Base-by-base conservation (phyloP, 1,139 yeast species). In the Hyphopichia pseudoburtonii region DNA sequence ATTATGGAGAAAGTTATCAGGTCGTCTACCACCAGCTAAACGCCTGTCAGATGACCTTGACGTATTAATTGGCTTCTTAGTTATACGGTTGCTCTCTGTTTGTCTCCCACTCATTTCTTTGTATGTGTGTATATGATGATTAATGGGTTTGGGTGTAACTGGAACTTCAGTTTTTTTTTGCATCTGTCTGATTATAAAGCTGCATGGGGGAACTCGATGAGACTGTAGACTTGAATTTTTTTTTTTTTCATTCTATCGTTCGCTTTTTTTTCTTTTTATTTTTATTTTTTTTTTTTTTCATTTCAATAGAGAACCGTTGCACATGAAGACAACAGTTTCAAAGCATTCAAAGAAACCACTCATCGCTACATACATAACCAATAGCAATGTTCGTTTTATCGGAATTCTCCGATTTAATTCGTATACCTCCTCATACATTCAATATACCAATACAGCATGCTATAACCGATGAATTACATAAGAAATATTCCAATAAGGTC, bases 351-450 rank as follows among this genome's bases (percentile, higher is more conserved):
- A n/a, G n/a, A n/a, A n/a, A n/a, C n/a, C n/a, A n/a, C n/a, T n/a
- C n/a, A n/a, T n/a, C n/a, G 10, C 23, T 21, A 21, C 23, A 21
- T 21, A 21, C 35, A 32, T 21, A 35, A 18, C 21, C 24, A 25
- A 12, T 25, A 30, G 19, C 26, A 27, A 92, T 92, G 98, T 94
- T 90, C 62, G 82, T 88, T 42, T 73, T 92, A 37, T 77, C 96
- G 15, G 80, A 80, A 53, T 64, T 92, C 38, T 70, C 86, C 14
- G 98, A 92, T 62, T 73, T 92, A 46, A 82, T 92, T 47, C 80
- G 96, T 50, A 77, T 94, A 33, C 92, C 94, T 9, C 97, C 98
- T 1, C 86, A 82, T 48, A 75, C 87, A 37, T 89, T 92, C 65
- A 77, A 80, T 50, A 67, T 80, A 33, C 87, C 90, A 15, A 74